Percentiles rank a stretch among this genome's conserved stretches.
Evolutionary conservation across 1,284 basidiomycete genomes (phyloP).

Genomic region (Phenoliferia sp.): DNA sequence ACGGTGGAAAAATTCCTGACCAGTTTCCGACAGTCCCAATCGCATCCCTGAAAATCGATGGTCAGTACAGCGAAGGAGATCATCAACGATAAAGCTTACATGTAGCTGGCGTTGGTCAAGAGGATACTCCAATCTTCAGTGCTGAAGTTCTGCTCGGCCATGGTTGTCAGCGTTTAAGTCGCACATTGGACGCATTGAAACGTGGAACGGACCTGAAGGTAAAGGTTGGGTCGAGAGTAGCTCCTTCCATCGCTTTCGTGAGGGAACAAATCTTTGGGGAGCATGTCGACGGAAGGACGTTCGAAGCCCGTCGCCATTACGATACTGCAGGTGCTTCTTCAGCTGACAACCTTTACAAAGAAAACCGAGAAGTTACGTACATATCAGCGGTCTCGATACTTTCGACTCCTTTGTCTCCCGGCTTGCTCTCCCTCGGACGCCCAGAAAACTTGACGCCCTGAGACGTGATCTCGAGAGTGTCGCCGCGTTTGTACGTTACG

Average conservation of each 20-base stretch:
- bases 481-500: conserved; percentile 55
- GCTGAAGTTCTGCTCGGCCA: conserved; percentile 50
- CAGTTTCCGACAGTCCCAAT: conserved; percentile 42
- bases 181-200: neutral
- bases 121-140: conserved; percentile 57
- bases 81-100: conserved; percentile 42
- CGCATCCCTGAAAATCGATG: conserved; percentile 40
- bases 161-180: neutral
- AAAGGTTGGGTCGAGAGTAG: conserved; percentile 53
- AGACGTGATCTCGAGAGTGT: conserved; percentile 49
- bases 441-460: conserved; percentile 48
- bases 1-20: conserved; percentile 55
- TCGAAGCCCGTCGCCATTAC: conserved; percentile 61
- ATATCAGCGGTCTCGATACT: conserved; percentile 52
- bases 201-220: conserved; percentile 52
- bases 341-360: neutral
- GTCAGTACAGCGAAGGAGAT: neutral
- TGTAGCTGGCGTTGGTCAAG: conserved; percentile 56
- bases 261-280: conserved; percentile 58
- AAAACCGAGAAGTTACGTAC: conserved; percentile 11
- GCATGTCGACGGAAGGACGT: conserved; percentile 54
- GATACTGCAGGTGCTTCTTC: conserved; percentile 33
- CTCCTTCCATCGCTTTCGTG: conserved; percentile 11
- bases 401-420: conserved; percentile 41
- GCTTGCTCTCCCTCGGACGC: conserved; percentile 36